phyloP scores from a whole-genome alignment of 805 yeast species.

The Kuraishia piskuri region DNA sequence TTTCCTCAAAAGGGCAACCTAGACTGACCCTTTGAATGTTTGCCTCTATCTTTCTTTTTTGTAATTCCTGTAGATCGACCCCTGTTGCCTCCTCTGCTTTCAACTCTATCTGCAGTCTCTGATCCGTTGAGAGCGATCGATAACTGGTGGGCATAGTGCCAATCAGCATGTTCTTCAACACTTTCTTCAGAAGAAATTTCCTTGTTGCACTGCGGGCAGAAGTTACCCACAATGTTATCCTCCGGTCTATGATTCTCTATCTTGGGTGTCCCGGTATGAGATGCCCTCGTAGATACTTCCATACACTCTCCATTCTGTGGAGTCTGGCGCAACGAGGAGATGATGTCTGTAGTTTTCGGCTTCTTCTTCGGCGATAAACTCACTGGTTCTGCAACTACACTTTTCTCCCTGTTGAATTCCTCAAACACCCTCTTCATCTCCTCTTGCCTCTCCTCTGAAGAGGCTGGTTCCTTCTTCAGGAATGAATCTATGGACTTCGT shows the following conservation, averaged over 20 bases:
- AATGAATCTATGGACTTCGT: slow-evolving; percentile 18
- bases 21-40: slow-evolving; percentile 8
- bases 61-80: neutral
- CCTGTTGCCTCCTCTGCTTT: neutral
- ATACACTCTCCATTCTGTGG: neutral
- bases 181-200: slow-evolving; percentile 2
- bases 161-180: slow-evolving; percentile 18
- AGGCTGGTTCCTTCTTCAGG: slow-evolving; percentile 5
- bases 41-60: slow-evolving; percentile 3
- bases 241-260: neutral
- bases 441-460: neutral
- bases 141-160: slow-evolving; percentile 17
- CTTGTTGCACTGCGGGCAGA: neutral
- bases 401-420: neutral
- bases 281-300: no score
- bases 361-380: neutral
- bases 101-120: neutral
- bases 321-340: neutral
- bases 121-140: slow-evolving; percentile 12
- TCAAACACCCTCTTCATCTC: slow-evolving; percentile 4
- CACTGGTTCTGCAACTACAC: neutral
- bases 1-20: slow-evolving; percentile 8
- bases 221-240: slow-evolving; percentile 1
- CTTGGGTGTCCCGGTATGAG: no score
- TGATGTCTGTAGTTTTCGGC: neutral